Base-by-base conservation (phyloP, 108 stramenopile species). In the Nannochloropsis gaditana region DNA sequence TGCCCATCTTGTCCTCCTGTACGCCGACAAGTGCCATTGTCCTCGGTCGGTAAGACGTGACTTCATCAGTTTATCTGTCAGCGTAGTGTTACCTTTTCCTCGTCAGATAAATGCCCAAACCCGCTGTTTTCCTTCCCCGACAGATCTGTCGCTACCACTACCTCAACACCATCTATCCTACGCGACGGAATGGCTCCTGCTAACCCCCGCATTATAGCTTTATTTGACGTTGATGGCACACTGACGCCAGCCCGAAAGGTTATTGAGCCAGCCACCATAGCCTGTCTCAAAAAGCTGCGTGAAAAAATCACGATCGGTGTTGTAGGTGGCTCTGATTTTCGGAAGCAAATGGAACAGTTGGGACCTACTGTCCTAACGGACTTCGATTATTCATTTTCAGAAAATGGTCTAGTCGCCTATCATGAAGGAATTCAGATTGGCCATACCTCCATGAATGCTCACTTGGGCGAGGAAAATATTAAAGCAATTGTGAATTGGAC, bases 181-280 rank as follows among this genome's bases (percentile, higher is more conserved):
- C n/a, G 15, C 8, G n/a, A 6, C 15, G n/a, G 59, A 81, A 81
- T 81, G 80, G 11, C 80, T 81, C 5, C 80, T 41, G 41, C 43
- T 11, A 90, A 90, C 84, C 89, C 89, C 84, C 79, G 89, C 6
- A 85, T 90, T 81, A 79, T 97, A 79, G 98, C 96, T 47, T 94
- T 99, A 79, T 99, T 99, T 85, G 99, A 99, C 86, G 97, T 99
- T 11, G 99, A 99, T 87, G 98, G 98, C n/a, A 99, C 99, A 6
- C 92, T 99, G 83, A 99, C 99, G 45, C 93, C 94, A 45, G 97
- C 97, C 19, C 94, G 98, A 42, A 96, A 95, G 80, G 91, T 88
- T 80, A 90, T 97, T 81, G 94, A 93, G 31, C 91, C 93, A 3
- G 95, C 95, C 81, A 97, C 96, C 96, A 90, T 93, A 87, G 90